phyloP scores from a whole-genome alignment of 106 monocot genomes.

The Phalaenopsis equestris region DNA sequence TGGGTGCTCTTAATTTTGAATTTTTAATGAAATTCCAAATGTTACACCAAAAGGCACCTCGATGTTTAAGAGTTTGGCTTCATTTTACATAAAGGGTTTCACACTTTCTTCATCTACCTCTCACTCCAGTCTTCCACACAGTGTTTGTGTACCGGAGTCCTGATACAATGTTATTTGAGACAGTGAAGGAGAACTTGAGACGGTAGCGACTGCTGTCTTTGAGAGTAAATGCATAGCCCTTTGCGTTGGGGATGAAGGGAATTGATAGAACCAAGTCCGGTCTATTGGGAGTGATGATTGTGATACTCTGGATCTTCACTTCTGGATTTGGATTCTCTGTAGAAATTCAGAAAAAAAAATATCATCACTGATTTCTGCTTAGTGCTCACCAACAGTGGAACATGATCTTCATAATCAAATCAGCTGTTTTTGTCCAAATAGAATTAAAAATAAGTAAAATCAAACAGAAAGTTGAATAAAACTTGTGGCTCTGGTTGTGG shows the following conservation, averaged over 20 bases:
- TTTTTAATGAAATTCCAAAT: too few species aligned
- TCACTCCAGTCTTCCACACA: constrained; percentile 83
- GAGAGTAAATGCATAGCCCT: constrained; percentile 63
- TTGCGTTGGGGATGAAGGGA: constrained; percentile 51
- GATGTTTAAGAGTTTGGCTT: too few species aligned
- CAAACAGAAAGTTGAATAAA: neutral
- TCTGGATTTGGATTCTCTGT: constrained; percentile 73
- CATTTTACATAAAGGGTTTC: too few species aligned
- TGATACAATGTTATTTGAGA: constrained; percentile 77
- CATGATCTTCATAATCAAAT: neutral
- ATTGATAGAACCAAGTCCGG: constrained; percentile 57
- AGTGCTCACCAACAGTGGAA: too few species aligned
- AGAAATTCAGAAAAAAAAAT: neutral
- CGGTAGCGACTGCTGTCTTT: constrained; percentile 80
- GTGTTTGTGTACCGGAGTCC: constrained; percentile 81
- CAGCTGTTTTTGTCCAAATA: neutral
- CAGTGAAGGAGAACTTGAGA: constrained; percentile 59
- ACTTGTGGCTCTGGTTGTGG: too few species aligned
- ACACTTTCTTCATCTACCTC: constrained; percentile 32
- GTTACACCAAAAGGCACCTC: too few species aligned
- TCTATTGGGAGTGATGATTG: constrained; percentile 51
- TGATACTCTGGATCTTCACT: constrained; percentile 57
- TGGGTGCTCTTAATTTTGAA: too few species aligned
- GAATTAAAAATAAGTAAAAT: neutral
- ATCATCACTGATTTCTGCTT: neutral